Percentiles rank a stretch among this genome's conserved stretches.
These are phyloP conservation scores for Rhexocercosporidium sp. DNA, from an alignment of 2,329 filamentous ascomycete genomes.

Conservation along the genomic window DNA sequence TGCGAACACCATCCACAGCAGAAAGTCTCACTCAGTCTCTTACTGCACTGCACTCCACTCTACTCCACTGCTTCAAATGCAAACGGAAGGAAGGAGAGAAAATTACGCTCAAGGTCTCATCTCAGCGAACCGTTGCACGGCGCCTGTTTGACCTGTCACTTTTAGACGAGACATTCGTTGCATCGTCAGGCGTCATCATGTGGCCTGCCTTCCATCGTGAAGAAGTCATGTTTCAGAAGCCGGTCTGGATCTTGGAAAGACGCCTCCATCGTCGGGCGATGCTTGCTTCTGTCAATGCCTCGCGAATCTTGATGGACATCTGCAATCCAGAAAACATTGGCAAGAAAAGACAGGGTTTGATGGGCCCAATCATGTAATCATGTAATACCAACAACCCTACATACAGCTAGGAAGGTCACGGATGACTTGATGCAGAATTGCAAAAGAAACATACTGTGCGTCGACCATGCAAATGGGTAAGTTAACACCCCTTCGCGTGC, in stretches of 20 bases:
- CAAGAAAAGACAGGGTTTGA: neutral
- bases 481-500: neutral
- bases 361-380: no score
- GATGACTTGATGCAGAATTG: neutral
- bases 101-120: neutral
- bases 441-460: neutral
- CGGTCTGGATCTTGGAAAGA: slow-evolving; percentile 3
- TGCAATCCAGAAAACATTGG: no score
- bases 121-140: slow-evolving; percentile 7
- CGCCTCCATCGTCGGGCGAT: neutral
- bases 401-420: neutral
- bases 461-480: neutral
- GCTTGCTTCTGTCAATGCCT: slow-evolving; percentile 9
- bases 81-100: neutral
- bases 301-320: neutral
- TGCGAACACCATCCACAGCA: neutral
- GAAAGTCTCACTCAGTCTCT: neutral
- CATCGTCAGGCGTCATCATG: slow-evolving; percentile 11
- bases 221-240: slow-evolving; percentile 15
- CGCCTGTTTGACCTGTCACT: slow-evolving; percentile 22
- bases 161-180: slow-evolving; percentile 3
- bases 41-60: neutral
- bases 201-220: slow-evolving; percentile 9
- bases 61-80: neutral
- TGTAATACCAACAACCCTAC: neutral